Conservation (phyloP, 2,329 filamentous ascomycete species). For the Thyridium curvatum region DNA sequence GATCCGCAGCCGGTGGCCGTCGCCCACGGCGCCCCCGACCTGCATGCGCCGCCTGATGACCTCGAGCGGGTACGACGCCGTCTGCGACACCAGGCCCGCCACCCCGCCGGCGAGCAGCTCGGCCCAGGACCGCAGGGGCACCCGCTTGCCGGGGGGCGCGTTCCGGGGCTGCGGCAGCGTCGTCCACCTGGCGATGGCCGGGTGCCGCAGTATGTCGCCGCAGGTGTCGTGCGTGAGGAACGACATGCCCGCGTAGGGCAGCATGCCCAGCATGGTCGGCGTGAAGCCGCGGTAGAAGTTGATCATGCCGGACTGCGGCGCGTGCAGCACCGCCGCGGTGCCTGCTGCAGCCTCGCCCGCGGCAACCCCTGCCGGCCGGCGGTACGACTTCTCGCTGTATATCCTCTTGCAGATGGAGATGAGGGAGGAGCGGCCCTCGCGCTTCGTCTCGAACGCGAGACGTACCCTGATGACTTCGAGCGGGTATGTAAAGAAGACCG, state of each 20-base stretch:
- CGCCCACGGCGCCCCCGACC: constrained; percentile 88
- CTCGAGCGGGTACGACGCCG: constrained; percentile 87
- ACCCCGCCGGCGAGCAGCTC: constrained; percentile 79
- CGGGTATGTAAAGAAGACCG: constrained; percentile 94
- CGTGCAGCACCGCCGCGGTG: constrained; percentile 30
- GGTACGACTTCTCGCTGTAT: constrained; percentile 65
- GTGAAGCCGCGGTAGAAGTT: constrained; percentile 97
- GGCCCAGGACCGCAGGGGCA: constrained; percentile 76
- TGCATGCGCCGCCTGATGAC: constrained; percentile 93
- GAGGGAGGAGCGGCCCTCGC: constrained; percentile 62
- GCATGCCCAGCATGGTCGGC: constrained; percentile 86
- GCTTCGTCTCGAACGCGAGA: constrained; percentile 88
- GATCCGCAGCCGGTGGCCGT: constrained; percentile 74
- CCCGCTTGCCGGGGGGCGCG: constrained; percentile 52
- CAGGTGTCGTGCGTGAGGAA: constrained; percentile 93
- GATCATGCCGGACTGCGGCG: constrained; percentile 61
- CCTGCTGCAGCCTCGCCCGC: constrained; percentile 34
- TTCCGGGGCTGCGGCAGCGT: constrained; percentile 59
- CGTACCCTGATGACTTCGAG: constrained; percentile 89
- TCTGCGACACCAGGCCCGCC: constrained; percentile 85
- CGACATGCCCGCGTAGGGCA: constrained; percentile 92
- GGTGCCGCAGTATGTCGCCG: constrained; percentile 74
- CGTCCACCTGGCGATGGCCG: constrained; percentile 63
- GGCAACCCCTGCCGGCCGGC: constrained; percentile 27
- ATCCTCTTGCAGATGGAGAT: constrained; percentile 77